A percentile compares a stretch with the other conserved stretches of the same genome.
These are phyloP conservation scores for Pleomassaria siparia DNA, from an alignment of 2,329 filamentous ascomycete species.

Conservation along the genomic window DNA sequence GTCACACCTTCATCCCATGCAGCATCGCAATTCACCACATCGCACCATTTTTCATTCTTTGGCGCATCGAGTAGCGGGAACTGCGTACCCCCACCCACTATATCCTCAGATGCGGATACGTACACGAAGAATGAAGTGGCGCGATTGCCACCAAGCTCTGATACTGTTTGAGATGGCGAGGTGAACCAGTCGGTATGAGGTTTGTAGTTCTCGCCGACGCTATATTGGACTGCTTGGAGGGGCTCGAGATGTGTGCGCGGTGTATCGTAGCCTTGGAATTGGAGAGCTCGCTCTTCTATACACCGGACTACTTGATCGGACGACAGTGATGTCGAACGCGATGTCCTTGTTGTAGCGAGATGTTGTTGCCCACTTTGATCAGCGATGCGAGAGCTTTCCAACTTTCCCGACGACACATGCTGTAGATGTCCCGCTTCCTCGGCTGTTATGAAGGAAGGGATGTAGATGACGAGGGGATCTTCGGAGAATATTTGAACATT, in stretches of 20 bases:
- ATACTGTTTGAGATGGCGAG: slow-evolving; percentile 15
- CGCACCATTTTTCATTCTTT: slow-evolving; percentile 53
- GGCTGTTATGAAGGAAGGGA: slow-evolving; percentile 56
- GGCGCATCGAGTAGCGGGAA: slow-evolving; percentile 56
- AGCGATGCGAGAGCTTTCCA: slow-evolving; percentile 23
- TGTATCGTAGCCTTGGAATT: slow-evolving; percentile 56
- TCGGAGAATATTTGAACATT: slow-evolving; percentile 53
- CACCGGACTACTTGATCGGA: slow-evolving; percentile 53
- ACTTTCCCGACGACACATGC: slow-evolving; percentile 48
- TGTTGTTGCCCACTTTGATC: slow-evolving; percentile 23
- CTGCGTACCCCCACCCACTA: slow-evolving; percentile 59
- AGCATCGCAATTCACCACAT: slow-evolving; percentile 55
- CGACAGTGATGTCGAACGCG: slow-evolving; percentile 23
- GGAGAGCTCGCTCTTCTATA: slow-evolving; percentile 57
- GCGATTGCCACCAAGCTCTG: slow-evolving; percentile 37
- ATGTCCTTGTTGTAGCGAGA: slow-evolving; percentile 22
- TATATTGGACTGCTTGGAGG: slow-evolving; percentile 50
- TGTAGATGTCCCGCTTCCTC: slow-evolving; percentile 53
- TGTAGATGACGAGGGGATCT: slow-evolving; percentile 59
- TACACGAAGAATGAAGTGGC: slow-evolving; percentile 63
- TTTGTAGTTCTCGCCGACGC: slow-evolving; percentile 55
- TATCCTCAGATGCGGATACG: slow-evolving; percentile 44
- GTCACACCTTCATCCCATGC: slow-evolving; percentile 50
- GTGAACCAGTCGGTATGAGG: slow-evolving; percentile 59
- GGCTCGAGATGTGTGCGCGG: slow-evolving; percentile 54